These are phyloP conservation scores for Wickerhamomyces chambardii DNA, from an alignment of 805 yeast species.

Conservation along the genomic window DNA sequence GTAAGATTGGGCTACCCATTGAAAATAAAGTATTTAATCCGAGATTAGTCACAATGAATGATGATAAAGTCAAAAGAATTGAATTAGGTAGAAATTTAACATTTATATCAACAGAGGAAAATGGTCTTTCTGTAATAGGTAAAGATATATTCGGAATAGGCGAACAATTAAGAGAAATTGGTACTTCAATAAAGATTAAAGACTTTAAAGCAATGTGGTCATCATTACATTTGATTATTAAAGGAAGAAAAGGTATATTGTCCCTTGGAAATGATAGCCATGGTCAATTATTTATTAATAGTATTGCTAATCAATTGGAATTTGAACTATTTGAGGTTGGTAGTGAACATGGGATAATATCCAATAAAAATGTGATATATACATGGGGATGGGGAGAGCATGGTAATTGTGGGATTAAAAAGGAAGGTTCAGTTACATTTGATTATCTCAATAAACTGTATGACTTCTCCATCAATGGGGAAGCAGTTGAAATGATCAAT, in stretches of 20 bases:
- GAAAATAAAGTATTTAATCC: slow-evolving; percentile 10
- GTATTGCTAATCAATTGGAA: neutral
- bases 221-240: slow-evolving; percentile 41
- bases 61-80: neutral
- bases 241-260: slow-evolving; percentile 18
- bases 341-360: slow-evolving; percentile 76
- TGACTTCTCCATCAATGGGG: slow-evolving; percentile 9
- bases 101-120: slow-evolving; percentile 17
- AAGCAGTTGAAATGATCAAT: slow-evolving; percentile 24
- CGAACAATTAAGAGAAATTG: no score
- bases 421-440: slow-evolving; percentile 16
- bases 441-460: slow-evolving; percentile 28
- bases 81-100: slow-evolving; percentile 55
- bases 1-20: slow-evolving; percentile 31
- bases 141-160: slow-evolving; percentile 22
- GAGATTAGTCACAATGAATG: neutral
- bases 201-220: slow-evolving; percentile 66
- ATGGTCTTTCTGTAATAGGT: slow-evolving; percentile 23
- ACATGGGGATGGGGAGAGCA: slow-evolving; percentile 99
- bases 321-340: slow-evolving; percentile 40
- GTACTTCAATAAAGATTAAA: slow-evolving; percentile 1
- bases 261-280: slow-evolving; percentile 75
- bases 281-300: slow-evolving; percentile 43
- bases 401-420: slow-evolving; percentile 72
- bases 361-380: slow-evolving; percentile 24